Evolutionary conservation across 306 rosid genomes (phyloP).

Genomic region (Cicer cuneatum): DNA sequence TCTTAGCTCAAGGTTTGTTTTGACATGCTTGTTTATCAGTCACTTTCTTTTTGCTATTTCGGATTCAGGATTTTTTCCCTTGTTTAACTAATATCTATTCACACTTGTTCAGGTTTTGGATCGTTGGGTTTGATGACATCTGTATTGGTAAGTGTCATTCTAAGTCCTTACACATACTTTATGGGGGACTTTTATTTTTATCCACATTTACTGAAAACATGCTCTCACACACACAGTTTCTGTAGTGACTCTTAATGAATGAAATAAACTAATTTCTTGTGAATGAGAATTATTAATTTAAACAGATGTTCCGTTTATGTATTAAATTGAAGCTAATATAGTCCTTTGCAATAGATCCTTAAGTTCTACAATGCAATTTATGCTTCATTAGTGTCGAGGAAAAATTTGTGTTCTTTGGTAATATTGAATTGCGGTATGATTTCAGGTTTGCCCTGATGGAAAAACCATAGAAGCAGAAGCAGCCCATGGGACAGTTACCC

Average conservation of each 20-base stretch:
- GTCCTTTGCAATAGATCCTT: conserved; percentile 10
- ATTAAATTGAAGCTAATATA: background rate
- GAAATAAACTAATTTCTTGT: conserved; percentile 23
- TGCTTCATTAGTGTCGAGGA: background rate
- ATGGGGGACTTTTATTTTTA: background rate
- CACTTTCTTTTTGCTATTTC: conserved; percentile 32
- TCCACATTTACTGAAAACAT: conserved; percentile 24
- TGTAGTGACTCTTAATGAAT: background rate
- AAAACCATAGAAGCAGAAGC: conserved; percentile 99
- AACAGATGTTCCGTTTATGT: conserved; percentile 14
- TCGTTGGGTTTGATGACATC: conserved; percentile 99
- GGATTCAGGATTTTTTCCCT: conserved; percentile 8
- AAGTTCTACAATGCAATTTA: background rate
- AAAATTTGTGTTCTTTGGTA: conserved; percentile 7
- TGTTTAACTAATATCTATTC: conserved; percentile 43
- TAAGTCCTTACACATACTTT: conserved; percentile 11
- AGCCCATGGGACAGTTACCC: conserved; percentile 97
- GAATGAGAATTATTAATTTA: conserved; percentile 5
- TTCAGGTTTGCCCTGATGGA: conserved; percentile 99
- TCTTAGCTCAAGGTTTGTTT: conserved; percentile 94
- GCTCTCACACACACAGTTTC: background rate
- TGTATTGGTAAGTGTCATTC: conserved; percentile 73
- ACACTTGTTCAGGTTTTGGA: conserved; percentile 76
- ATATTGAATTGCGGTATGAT: conserved; percentile 40
- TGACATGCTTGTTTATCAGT: conserved; percentile 13